Percentiles rank a stretch among this genome's conserved stretches.
Conservation (phyloP, 2,329 filamentous ascomycete genomes). For the Apiospora hydei region DNA sequence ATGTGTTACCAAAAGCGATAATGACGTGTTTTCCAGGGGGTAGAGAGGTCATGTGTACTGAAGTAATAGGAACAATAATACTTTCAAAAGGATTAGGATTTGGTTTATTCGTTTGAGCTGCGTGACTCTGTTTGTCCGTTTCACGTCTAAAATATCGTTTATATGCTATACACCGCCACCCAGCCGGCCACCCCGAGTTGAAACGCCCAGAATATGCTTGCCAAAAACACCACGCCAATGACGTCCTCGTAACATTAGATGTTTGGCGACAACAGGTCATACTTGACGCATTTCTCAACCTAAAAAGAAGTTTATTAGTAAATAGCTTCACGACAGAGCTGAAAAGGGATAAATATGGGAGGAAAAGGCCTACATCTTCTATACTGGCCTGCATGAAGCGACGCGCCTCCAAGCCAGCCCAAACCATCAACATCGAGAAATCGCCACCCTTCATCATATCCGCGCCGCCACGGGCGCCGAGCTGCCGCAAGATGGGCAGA, state of each 20-base stretch:
- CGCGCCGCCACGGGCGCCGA: conserved; percentile 79
- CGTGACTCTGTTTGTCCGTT: neutral
- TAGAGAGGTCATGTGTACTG: neutral
- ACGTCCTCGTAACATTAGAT: conserved; percentile 58
- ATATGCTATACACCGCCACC: neutral
- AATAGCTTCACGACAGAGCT: conserved; percentile 24
- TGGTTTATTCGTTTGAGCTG: neutral
- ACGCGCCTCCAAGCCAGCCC: conserved; percentile 88
- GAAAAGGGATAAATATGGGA: neutral
- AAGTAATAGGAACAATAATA: conserved; percentile 8
- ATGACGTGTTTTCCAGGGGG: neutral
- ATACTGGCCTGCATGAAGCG: conserved; percentile 89
- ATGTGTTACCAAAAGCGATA: neutral
- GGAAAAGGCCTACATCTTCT: conserved; percentile 72
- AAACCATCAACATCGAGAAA: conserved; percentile 87
- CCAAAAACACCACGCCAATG: neutral
- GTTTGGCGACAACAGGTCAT: conserved; percentile 87
- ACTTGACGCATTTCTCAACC: conserved; percentile 90
- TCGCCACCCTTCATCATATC: conserved; percentile 75
- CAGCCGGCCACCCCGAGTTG: neutral
- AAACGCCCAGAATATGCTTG: conserved; percentile 6
- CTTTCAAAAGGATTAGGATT: neutral
- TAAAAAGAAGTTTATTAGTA: conserved; percentile 40
- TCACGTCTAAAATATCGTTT: neutral
- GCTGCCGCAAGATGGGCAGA: conserved; percentile 86